phyloP scores from a whole-genome alignment of 2,329 filamentous ascomycete genomes.

The Fusarium dlaminii region DNA sequence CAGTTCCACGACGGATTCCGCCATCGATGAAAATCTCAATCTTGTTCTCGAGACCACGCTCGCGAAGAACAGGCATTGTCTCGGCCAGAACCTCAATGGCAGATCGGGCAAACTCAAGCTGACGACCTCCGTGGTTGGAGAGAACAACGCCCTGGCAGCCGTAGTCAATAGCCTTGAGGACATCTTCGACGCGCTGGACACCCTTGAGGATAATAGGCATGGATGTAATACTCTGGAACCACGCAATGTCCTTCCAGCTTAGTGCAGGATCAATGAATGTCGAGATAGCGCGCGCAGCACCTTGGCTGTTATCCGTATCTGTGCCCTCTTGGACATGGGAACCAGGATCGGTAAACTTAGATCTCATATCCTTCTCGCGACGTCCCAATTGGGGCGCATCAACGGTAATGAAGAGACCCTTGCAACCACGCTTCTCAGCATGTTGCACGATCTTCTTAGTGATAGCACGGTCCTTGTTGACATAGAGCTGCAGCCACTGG shows the following conservation, averaged over 20 bases:
- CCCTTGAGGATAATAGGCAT: constrained; percentile 98
- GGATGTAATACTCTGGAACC: constrained; percentile 88
- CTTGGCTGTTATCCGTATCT: constrained; percentile 85
- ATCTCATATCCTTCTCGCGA: constrained; percentile 97
- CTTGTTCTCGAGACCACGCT: constrained; percentile 75
- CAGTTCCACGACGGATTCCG: constrained; percentile 87
- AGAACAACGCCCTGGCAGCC: constrained; percentile 91
- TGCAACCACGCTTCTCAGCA: constrained; percentile 91
- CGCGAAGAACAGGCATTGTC: constrained; percentile 86
- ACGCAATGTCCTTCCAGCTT: constrained; percentile 92
- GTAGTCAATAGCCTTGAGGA: constrained; percentile 82
- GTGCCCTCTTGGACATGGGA: constrained; percentile 83
- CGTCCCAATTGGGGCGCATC: constrained; percentile 95
- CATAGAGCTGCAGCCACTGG: constrained; percentile 97
- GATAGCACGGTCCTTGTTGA: constrained; percentile 94
- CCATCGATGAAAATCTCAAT: constrained; percentile 94
- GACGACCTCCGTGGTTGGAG: constrained; percentile 94
- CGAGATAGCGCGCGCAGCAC: constrained; percentile 92
- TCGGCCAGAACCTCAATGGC: constrained; percentile 92
- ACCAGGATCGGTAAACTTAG: constrained; percentile 86
- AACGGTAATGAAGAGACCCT: constrained; percentile 96
- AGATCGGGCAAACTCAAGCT: constrained; percentile 90
- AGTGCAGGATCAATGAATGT: constrained; percentile 96
- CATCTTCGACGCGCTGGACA: constrained; percentile 95
- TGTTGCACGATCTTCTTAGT: constrained; percentile 91